Base-by-base conservation (phyloP, 2,329 filamentous ascomycete species). In the Rachicladosporium sp. region DNA sequence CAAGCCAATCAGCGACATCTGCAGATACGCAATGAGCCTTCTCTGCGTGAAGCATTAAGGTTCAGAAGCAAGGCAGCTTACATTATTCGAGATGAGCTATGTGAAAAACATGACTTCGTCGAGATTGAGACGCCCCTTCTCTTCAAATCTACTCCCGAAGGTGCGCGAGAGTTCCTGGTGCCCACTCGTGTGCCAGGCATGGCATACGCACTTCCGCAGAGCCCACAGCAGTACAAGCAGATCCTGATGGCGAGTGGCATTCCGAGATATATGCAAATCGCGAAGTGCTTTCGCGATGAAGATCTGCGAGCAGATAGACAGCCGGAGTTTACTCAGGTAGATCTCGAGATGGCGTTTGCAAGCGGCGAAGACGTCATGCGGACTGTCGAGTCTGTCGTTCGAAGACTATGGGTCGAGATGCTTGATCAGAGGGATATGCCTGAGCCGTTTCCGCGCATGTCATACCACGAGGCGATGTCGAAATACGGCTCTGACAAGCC, bases 201-300 rank as follows among this genome's bases (percentile, higher is more conserved):
- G 44, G 87, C 85, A 3, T 98, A 96, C 60, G 91, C 91, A 6
- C 67, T 98, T 12, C 88, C 88, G 0, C 93, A 98, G 59, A 96
- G 89, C 48, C 91, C 91, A 0, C 91, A 98, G 59, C 91, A 98
- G 60, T 98, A 96, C 58, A 98, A 98, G 64, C 91, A 98, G 64
- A 84, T 95, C 2, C 72, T 98, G 32, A 96, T 98, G 87, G 84
- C 87, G 0, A 82, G 83, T 44, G 89, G 89, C 0, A 73, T 95
- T 8, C 65, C 71, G 1, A 76, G 73, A 31, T 98, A 98, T 58
- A 93, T 81, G 60, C 91, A 98, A 53, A 86, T 95, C 63, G 93
- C 91, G 2, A 80, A 78, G 47, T 98, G 91, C 56, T 98, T 95
- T 62, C 79, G 91, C 10, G 93, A 98, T 54, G 91, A 98, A 57